These are phyloP conservation scores for Ophiocordyceps camponoti-floridani DNA, from an alignment of 2,329 filamentous ascomycete genomes.

Conservation along the genomic window DNA sequence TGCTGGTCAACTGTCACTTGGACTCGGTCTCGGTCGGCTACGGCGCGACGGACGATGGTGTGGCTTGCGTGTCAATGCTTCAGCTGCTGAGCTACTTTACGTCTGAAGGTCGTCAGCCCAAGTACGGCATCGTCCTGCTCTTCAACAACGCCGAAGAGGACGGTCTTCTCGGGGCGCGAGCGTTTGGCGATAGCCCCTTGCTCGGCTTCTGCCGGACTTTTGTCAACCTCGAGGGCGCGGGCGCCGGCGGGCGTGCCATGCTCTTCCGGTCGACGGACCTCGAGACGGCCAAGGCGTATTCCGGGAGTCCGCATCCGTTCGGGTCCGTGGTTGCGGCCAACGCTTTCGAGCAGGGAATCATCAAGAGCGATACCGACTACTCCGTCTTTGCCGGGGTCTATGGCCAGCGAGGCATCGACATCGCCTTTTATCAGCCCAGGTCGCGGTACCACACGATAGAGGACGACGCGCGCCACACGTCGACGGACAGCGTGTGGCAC, in stretches of 20 bases:
- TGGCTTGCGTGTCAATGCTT: conserved; percentile 72
- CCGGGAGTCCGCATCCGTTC: conserved; percentile 55
- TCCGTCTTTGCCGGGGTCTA: conserved; percentile 60
- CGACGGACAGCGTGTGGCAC: conserved; percentile 62
- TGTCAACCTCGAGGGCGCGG: conserved; percentile 86
- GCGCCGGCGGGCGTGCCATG: conserved; percentile 73
- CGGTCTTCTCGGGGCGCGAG: conserved; percentile 69
- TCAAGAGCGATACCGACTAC: conserved; percentile 82
- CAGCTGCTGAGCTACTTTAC: conserved; percentile 83
- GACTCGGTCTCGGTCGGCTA: conserved; percentile 82
- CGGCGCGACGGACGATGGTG: conserved; percentile 85
- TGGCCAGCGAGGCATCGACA: conserved; percentile 73
- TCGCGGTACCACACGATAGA: conserved; percentile 81
- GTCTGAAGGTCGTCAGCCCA: conserved; percentile 49
- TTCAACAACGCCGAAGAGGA: conserved; percentile 97
- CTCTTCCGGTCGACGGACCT: conserved; percentile 79
- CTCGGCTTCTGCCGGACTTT: conserved; percentile 72
- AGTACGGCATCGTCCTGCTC: conserved; percentile 63
- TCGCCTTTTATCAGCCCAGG: conserved; percentile 79
- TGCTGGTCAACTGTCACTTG: conserved; percentile 88
- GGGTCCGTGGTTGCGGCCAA: conserved; percentile 69
- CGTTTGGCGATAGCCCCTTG: conserved; percentile 69
- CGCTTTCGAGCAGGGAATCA: conserved; percentile 61
- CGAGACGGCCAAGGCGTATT: conserved; percentile 68
- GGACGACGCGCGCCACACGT: conserved; percentile 69